Base-by-base conservation (phyloP, 208 protist genomes). In the Balamuthia mandrillaris region DNA sequence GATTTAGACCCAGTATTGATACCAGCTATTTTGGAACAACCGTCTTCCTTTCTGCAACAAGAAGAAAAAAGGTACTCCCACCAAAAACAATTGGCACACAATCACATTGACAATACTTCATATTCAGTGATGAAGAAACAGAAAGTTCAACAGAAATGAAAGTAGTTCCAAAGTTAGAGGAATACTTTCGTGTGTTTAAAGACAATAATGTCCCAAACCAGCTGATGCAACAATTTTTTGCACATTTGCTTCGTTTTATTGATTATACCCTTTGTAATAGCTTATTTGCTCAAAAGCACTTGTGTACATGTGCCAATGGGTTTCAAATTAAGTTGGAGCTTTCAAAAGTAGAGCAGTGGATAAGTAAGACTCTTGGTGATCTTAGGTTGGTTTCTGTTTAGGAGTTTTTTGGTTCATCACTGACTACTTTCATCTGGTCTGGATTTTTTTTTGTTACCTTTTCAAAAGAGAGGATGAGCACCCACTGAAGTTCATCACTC, bases 291-390 rank as follows among this genome's bases (percentile, higher is more conserved):
- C 58, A 45, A 44, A 82, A 82, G 33, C 47, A 42, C 14, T 45
- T 82, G 52, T 82, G 74, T 33, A 65, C 74, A 27, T 82, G 74
- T 27, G 58, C 74, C 31, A 82, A 82, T 52, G 74, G 74, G 1
- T 82, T 82, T 35, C 74, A 82, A 37, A 63, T 82, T 37, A 82
- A 82, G 39, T 42, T 82, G n/a, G 74, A 82, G 49, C 39, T 82
- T 2, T 82, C 74, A 5, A 45, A 82, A 24, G 39, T 82, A 3
- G 74, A 82, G 27, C 74, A 82, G 74, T 82, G 74, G 74, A 82
- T 82, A 18, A 82, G 74, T 27, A 82, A 82, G 27, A 82, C 74
- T 4, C 39, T 82, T 4, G 37, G 49, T n/a, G 44, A 52, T 7
- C 74, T 52, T n/a, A 52, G 63, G 35, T 65, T 82, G 18, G 63